Evolutionary conservation across 1,284 basidiomycete genomes (phyloP).

Genomic region (Inonotus hispidus): DNA sequence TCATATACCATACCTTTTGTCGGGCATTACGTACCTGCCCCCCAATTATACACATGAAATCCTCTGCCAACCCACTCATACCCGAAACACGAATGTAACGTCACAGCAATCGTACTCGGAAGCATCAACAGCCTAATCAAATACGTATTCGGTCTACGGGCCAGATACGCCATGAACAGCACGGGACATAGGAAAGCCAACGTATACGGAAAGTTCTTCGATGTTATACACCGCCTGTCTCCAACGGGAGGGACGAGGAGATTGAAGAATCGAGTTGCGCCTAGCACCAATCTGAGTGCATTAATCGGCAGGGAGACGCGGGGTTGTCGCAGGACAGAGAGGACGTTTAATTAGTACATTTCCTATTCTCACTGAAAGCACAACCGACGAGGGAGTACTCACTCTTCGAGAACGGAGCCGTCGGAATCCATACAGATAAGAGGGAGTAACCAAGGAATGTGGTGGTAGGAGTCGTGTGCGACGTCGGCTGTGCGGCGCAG

Average conservation of each 20-base stretch:
- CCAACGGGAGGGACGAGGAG: slow-evolving; percentile 32
- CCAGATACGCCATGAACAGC: slow-evolving; percentile 63
- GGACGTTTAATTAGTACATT: background rate
- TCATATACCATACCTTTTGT: background rate
- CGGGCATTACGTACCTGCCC: slow-evolving; percentile 51
- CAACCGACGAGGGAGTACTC: background rate
- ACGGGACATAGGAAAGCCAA: slow-evolving; percentile 53
- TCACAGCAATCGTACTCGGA: slow-evolving; percentile 45
- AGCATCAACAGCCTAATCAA: slow-evolving; percentile 54
- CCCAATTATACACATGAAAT: slow-evolving; percentile 63
- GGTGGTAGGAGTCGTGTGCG: background rate
- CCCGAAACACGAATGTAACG: slow-evolving; percentile 51
- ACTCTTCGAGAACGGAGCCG: background rate
- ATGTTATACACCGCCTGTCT: slow-evolving; percentile 45
- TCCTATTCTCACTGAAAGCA: background rate
- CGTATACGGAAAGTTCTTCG: slow-evolving; percentile 37
- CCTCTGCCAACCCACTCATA: slow-evolving; percentile 46
- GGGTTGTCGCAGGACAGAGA: too few relatives aligned
- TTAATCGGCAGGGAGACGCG: background rate
- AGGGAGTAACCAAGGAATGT: background rate
- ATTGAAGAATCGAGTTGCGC: slow-evolving; percentile 4
- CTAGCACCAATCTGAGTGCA: slow-evolving; percentile 8
- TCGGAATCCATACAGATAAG: background rate
- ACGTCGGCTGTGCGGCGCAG: background rate
- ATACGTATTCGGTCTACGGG: slow-evolving; percentile 58